Evolutionary conservation across 495 filamentous ascomycete species (phyloP).

Genomic region (Lasiosphaeris hirsuta): DNA sequence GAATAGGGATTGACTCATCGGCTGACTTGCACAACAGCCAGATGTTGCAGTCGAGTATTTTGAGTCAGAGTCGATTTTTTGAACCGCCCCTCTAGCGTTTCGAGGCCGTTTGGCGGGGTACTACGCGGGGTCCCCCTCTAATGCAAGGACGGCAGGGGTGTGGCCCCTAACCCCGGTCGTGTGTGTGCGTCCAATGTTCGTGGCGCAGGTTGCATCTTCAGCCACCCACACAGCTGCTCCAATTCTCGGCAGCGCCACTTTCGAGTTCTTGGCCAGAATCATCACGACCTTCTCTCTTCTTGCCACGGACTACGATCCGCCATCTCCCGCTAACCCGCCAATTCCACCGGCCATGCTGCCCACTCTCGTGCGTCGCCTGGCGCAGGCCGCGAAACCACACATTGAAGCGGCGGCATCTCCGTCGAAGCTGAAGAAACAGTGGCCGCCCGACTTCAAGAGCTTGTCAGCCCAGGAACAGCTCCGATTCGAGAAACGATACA

Average conservation of each 20-base stretch:
- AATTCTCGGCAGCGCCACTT: too few species aligned
- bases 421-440: conserved; percentile 70
- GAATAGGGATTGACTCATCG: conserved; percentile 3
- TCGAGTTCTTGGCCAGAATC: neutral
- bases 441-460: conserved; percentile 89
- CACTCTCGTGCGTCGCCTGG: conserved; percentile 39
- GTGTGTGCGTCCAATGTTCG: neutral
- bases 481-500: conserved; percentile 72
- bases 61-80: conserved; percentile 19
- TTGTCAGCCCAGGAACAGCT: conserved; percentile 82
- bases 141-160: neutral
- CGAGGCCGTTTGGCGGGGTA: conserved; percentile 9
- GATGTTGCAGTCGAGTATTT: conserved; percentile 7
- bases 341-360: conserved; percentile 38
- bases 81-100: neutral
- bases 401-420: neutral
- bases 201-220: neutral
- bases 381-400: conserved; percentile 18
- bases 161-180: neutral
- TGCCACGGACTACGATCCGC: neutral
- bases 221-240: neutral
- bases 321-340: neutral
- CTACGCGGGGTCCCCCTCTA: conserved; percentile 13
- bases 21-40: conserved; percentile 6
- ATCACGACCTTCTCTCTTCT: conserved; percentile 1